phyloP scores from a whole-genome alignment of 2,329 filamentous ascomycete genomes.

The Penicillium freii region DNA sequence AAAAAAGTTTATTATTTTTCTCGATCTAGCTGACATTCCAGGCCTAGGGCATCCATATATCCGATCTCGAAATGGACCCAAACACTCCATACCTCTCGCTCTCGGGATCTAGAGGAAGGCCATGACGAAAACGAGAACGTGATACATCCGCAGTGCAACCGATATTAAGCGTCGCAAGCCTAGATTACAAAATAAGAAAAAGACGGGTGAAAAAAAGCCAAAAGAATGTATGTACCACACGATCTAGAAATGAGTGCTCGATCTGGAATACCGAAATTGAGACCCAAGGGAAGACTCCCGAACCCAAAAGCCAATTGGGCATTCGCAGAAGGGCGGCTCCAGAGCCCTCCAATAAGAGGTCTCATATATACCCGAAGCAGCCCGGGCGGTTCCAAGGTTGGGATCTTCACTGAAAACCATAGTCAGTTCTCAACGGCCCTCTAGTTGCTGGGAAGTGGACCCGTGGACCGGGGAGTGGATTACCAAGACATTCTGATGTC shows the following conservation, averaged over 20 bases:
- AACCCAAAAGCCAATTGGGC: not conserved
- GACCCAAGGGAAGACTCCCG: not conserved
- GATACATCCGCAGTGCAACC: not conserved
- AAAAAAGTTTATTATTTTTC: not conserved
- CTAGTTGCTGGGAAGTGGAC: slow-evolving; percentile 17
- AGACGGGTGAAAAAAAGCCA: not conserved
- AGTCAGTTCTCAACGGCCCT: not conserved
- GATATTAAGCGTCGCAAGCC: not conserved
- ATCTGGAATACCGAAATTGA: not conserved
- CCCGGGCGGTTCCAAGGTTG: not conserved
- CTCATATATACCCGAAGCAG: not conserved
- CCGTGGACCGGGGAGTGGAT: not conserved
- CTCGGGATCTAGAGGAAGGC: not conserved
- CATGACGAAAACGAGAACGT: not conserved
- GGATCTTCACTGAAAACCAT: not conserved
- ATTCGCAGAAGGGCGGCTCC: not conserved
- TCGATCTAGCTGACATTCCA: not conserved
- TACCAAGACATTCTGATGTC: too few species aligned
- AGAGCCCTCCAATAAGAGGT: slow-evolving; percentile 4
- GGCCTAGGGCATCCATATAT: not conserved
- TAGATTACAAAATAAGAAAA: not conserved
- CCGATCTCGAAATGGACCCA: not conserved
- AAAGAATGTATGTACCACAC: not conserved
- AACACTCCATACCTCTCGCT: not conserved
- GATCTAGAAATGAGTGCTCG: not conserved